These are phyloP conservation scores for Gelatoporia subvermispora DNA, from an alignment of 768 basidiomycete genomes.

Conservation along the genomic window DNA sequence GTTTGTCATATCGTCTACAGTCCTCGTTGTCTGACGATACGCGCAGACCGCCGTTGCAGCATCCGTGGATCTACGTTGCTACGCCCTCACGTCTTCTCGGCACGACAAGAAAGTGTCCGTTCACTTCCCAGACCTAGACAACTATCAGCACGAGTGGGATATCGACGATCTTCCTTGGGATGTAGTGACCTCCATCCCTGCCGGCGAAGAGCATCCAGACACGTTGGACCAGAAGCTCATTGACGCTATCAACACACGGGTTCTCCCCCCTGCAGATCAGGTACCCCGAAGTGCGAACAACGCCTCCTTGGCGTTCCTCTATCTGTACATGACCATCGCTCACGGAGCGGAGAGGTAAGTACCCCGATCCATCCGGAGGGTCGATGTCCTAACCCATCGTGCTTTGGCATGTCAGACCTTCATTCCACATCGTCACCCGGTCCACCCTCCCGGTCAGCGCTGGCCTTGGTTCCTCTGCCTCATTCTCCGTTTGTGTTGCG, in stretches of 20 bases:
- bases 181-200: constrained; percentile 48
- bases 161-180: constrained; percentile 77
- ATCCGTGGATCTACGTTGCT: constrained; percentile 92
- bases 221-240: constrained; percentile 70
- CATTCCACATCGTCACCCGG: constrained; percentile 77
- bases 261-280: constrained; percentile 30
- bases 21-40: not conserved
- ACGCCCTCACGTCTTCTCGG: constrained; percentile 75
- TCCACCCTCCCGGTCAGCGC: constrained; percentile 91
- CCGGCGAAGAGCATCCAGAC: constrained; percentile 54
- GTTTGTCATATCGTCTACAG: constrained; percentile 28
- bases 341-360: constrained; percentile 53
- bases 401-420: constrained; percentile 44
- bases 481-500: constrained; percentile 86
- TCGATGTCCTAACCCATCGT: not conserved
- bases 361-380: not conserved
- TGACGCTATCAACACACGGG: constrained; percentile 55
- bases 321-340: constrained; percentile 83
- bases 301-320: constrained; percentile 76
- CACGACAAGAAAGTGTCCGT: constrained; percentile 69
- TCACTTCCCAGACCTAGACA: constrained; percentile 72
- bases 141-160: constrained; percentile 80
- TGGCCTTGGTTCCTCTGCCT: constrained; percentile 94
- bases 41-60: constrained; percentile 88
- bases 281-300: constrained; percentile 34